Conservation (phyloP, 441 rosid species). For the Hypseocharis bilobata region DNA sequence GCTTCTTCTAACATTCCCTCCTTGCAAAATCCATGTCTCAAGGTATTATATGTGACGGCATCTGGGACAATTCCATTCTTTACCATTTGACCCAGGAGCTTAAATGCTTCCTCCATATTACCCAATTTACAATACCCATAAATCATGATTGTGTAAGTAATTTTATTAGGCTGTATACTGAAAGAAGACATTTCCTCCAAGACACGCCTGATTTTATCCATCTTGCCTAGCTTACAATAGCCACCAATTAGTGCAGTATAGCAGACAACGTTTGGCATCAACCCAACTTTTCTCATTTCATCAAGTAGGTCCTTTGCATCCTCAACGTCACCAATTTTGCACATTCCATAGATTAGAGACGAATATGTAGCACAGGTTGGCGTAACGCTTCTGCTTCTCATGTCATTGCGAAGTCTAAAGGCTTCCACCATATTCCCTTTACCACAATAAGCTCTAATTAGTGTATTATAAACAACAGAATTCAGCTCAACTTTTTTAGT, state of each 20-base stretch:
- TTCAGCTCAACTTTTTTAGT: constrained; percentile 32
- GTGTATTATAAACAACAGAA: constrained; percentile 40
- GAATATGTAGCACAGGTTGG: constrained; percentile 46
- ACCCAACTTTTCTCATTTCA: constrained; percentile 41
- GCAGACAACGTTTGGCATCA: constrained; percentile 43
- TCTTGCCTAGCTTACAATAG: constrained; percentile 46
- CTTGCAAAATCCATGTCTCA: constrained; percentile 39
- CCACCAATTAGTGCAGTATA: constrained; percentile 52
- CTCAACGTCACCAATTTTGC: constrained; percentile 37
- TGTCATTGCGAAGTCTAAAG: constrained; percentile 36
- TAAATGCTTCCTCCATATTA: constrained; percentile 40
- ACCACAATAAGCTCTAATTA: constrained; percentile 40
- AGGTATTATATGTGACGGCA: constrained; percentile 42
- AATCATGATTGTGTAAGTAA: constrained; percentile 53
- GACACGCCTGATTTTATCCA: constrained; percentile 36
- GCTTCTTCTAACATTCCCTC: constrained; percentile 39
- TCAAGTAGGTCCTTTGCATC: constrained; percentile 34
- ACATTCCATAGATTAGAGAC: constrained; percentile 49
- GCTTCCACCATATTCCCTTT: constrained; percentile 38
- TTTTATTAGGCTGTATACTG: constrained; percentile 40
- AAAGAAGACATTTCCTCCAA: constrained; percentile 40
- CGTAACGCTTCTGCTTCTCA: constrained; percentile 36
- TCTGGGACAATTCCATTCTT: constrained; percentile 43
- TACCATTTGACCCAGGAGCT: constrained; percentile 41
- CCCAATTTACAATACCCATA: constrained; percentile 45